A percentile compares a stretch with the other conserved stretches of the same genome.
Conservation (phyloP, 306 rosid genomes). For the Quercus ilex region DNA sequence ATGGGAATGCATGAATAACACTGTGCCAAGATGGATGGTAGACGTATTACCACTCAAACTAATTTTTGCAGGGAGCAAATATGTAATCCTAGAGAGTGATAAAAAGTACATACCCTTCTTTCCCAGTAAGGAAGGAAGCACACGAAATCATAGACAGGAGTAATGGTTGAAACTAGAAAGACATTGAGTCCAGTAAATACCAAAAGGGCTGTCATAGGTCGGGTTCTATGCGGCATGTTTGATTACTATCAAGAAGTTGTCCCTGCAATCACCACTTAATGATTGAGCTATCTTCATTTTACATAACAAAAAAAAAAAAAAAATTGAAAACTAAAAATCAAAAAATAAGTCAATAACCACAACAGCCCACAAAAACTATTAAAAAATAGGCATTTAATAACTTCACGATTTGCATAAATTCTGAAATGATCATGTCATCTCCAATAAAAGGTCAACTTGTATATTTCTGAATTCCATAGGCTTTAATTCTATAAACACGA, state of each 20-base stretch:
- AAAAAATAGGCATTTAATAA: too few species aligned
- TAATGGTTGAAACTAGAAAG: slow-evolving; percentile 38
- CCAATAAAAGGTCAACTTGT: too few species aligned
- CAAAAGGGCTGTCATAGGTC: slow-evolving; percentile 50
- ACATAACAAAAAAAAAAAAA: not conserved
- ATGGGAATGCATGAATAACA: too few species aligned
- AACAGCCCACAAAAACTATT: too few species aligned
- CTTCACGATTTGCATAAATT: too few species aligned
- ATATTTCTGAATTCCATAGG: too few species aligned
- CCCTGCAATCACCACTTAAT: slow-evolving; percentile 5
- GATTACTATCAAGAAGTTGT: not conserved
- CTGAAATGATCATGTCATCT: too few species aligned
- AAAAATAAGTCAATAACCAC: not conserved
- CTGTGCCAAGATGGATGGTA: too few species aligned
- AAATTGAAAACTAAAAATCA: not conserved
- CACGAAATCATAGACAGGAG: slow-evolving; percentile 48
- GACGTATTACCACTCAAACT: not conserved
- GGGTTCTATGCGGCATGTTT: slow-evolving; percentile 45
- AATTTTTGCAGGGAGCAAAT: not conserved
- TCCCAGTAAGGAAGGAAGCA: slow-evolving; percentile 57
- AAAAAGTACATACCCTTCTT: slow-evolving; percentile 40
- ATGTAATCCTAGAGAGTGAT: not conserved
- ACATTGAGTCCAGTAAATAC: slow-evolving; percentile 55
- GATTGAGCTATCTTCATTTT: not conserved
- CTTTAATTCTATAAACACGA: too few species aligned